Base-by-base conservation (phyloP, 2,329 filamentous ascomycete genomes). In the Aspergillus novoparasiticus region DNA sequence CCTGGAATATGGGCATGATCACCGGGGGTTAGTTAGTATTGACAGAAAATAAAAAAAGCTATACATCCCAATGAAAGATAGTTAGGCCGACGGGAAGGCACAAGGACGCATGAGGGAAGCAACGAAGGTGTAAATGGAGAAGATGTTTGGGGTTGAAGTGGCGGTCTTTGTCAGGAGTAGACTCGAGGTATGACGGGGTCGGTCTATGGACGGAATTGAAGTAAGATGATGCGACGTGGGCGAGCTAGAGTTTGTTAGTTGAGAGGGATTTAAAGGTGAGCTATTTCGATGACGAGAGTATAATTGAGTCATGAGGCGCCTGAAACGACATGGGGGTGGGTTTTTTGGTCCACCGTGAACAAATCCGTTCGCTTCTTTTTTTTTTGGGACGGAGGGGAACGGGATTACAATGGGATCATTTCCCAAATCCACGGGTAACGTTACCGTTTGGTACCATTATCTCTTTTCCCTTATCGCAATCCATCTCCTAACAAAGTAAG, bases 1-100 rank as follows among this genome's bases (percentile, higher is more conserved):
- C 71, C 58, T 72, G 73, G 60, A 77, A 76, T 43, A 76, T 73
- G 59, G 75, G 75, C 75, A 77, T 77, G 57, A 58, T 75, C 67
- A 72, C 68, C 63, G 64, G 60, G 32, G 60, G 50, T 59, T 62
- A 41, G 53, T 51, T 56, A 57, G 45, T 59, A 56, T 58, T 59
- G 66, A 66, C 63, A 63, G 64, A 64, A 62, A 46, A 62, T 58
- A 58, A 61, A 64, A 61, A 30, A 45, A 59, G 21, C 43, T 53
- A 61, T 64, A 67, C 75, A 76, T 76, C 66, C 67, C 74, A 75
- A 59, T 48, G 53, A 32, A 58, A 58, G 30, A 55, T 32, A 34
- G 14, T 26, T 23, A 55, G n/a, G n/a, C 21, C 51, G 51, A 51
- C 34, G 8, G 16, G n/a, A n/a, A 39, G 8, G 14, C 39, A 55